Percentiles rank a stretch among this genome's conserved stretches.
Conservation (phyloP, 176 grass and related monocot species). For the Aegilops speltoides region DNA sequence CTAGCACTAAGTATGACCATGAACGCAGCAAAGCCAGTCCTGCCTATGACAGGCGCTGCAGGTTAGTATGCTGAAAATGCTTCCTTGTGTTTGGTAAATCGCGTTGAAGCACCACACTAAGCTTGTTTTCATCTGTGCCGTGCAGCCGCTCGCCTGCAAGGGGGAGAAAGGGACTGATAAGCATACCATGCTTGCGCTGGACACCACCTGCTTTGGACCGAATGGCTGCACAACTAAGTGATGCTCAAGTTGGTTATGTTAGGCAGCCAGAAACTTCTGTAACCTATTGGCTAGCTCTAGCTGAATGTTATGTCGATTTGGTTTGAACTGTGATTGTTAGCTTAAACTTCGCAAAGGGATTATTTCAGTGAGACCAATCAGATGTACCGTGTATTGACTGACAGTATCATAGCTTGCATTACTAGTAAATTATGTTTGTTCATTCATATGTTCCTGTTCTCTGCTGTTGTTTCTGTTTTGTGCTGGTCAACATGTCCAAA, state of each 20-base stretch:
- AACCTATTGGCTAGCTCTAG: slow-evolving; percentile 10
- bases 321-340: neutral
- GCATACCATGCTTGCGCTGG: neutral
- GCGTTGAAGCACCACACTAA: neutral
- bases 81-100: neutral
- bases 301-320: neutral
- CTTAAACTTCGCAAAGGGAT: neutral
- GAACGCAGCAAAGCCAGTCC: slow-evolving; percentile 48
- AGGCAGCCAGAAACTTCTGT: slow-evolving; percentile 20
- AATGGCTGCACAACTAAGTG: neutral
- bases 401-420: neutral
- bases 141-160: slow-evolving; percentile 49
- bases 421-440: neutral
- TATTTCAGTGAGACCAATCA: neutral
- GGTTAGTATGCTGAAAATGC: slow-evolving; percentile 13
- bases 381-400: neutral
- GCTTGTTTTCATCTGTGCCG: slow-evolving; percentile 19
- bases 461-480: neutral
- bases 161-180: slow-evolving; percentile 35
- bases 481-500: neutral
- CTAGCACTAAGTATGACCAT: slow-evolving; percentile 41
- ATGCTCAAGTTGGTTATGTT: slow-evolving; percentile 14
- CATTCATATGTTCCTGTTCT: neutral
- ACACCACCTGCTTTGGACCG: neutral
- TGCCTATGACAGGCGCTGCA: slow-evolving; percentile 48